Base-by-base conservation (phyloP, 2,329 filamentous ascomycete species). In the Diaporthe caulivora region DNA sequence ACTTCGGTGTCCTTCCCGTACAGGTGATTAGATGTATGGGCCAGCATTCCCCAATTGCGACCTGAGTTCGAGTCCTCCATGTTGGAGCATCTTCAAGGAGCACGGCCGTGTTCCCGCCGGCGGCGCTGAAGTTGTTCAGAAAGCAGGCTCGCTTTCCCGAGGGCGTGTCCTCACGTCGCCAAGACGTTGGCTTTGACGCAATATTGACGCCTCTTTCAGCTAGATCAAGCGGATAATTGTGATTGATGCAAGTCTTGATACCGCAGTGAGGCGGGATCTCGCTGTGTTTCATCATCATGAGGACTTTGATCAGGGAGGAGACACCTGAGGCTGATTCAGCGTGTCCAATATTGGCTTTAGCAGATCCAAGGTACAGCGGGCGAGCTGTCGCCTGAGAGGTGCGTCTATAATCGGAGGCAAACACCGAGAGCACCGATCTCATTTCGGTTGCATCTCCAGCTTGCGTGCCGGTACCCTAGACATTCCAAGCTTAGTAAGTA, bases 401-500 rank as follows among this genome's bases (percentile, higher is more conserved):
- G 3, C 49, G 29, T 21, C 3, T 31, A 85, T 80, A 0, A 83
- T 83, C 7, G 87, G 86, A 64, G 0, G 87, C 86, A 75, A 87
- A 89, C 11, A 86, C 83, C 57, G 85, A 82, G 4, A 91, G 90
- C 64, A 97, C 93, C 0, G 92, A 94, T 1, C 90, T 86, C 92
- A 96, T 95, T 81, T 98, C 95, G 2, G 90, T 92, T 11, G 91
- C 91, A 79, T 97, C 95, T 75, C 94, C 95, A 31, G 93, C 94
- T 81, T 97, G 94, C 0, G 94, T 97, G 42, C 94, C 72, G n/a
- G 44, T 71, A 1, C 29, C 69, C 51, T 58, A 53, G 29, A 9
- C 4, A 8, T 34, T n/a, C 17, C 2, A 2, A 47, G 21, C 18
- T 47, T 47, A 21, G 18, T 47, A 2, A 47, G 15, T 0, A 47